phyloP scores from a whole-genome alignment of 2,329 filamentous ascomycete species.

The Neopestalotiopsis sp. region DNA sequence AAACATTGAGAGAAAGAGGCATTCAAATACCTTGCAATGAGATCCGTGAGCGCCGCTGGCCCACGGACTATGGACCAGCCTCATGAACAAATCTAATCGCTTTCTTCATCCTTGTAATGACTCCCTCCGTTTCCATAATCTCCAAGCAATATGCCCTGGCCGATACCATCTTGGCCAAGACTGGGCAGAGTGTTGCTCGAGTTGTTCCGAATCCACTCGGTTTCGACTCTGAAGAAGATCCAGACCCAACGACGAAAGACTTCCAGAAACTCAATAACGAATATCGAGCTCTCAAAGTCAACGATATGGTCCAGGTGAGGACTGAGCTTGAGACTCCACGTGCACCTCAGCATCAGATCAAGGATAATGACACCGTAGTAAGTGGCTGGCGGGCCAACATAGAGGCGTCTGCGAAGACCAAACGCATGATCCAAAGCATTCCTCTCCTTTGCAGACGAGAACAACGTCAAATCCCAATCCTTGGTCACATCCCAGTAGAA shows the following conservation, averaged over 20 bases:
- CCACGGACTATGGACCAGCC: background rate
- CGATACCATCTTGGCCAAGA: conserved; percentile 36
- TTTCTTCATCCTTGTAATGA: conserved; percentile 69
- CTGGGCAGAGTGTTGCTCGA: background rate
- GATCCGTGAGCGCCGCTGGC: background rate
- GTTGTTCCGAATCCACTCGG: conserved; percentile 78
- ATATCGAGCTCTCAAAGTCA: conserved; percentile 88
- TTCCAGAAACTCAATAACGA: conserved; percentile 85
- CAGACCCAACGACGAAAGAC: conserved; percentile 91
- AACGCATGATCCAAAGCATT: conserved; percentile 71
- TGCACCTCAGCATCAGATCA: conserved; percentile 84
- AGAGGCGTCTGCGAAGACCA: conserved; percentile 76
- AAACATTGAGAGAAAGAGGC: background rate
- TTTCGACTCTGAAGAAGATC: conserved; percentile 96
- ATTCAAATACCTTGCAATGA: background rate
- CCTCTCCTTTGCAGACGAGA: conserved; percentile 65
- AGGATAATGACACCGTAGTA: conserved; percentile 84
- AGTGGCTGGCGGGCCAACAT: conserved; percentile 72
- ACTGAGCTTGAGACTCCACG: conserved; percentile 89
- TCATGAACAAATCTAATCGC: conserved; percentile 26
- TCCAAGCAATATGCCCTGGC: conserved; percentile 70
- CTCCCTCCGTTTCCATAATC: conserved; percentile 48
- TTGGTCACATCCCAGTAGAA: conserved; percentile 98
- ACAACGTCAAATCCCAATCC: conserved; percentile 93
- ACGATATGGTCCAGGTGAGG: conserved; percentile 82